Conservation (phyloP, 2,329 filamentous ascomycete species). For the Epichloe sibirici region DNA sequence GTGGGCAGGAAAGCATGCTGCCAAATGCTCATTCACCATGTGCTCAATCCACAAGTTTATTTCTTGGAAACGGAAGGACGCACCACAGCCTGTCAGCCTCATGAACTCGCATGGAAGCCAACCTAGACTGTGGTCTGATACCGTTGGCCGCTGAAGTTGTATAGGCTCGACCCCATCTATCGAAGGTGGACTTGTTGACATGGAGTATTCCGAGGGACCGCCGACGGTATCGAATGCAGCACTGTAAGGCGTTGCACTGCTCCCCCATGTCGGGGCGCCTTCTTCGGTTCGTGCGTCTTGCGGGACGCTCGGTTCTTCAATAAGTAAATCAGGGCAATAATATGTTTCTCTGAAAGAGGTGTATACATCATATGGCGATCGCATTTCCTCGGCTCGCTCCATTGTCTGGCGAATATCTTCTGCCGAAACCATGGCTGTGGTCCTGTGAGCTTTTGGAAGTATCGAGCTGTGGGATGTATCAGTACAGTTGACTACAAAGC, state of each 20-base stretch:
- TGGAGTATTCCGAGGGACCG: slow-evolving; percentile 11
- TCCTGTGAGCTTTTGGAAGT: neutral
- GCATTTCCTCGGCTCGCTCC: neutral
- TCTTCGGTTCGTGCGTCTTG: neutral
- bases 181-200: slow-evolving; percentile 13
- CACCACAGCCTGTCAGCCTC: slow-evolving; percentile 22
- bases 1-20: slow-evolving; percentile 19
- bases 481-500: neutral
- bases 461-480: neutral
- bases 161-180: slow-evolving; percentile 7
- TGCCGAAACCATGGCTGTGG: neutral
- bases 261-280: slow-evolving; percentile 3
- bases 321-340: slow-evolving; percentile 1
- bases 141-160: slow-evolving; percentile 5
- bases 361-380: neutral
- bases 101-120: slow-evolving; percentile 34
- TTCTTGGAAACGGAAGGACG: slow-evolving; percentile 25
- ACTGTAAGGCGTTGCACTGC: slow-evolving; percentile 7
- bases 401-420: neutral
- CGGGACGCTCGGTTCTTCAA: neutral
- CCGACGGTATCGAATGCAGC: slow-evolving; percentile 6
- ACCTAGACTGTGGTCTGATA: slow-evolving; percentile 1
- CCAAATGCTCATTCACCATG: slow-evolving; percentile 25
- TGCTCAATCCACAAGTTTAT: slow-evolving; percentile 34
- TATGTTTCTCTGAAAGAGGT: neutral